A percentile compares a stretch with the other conserved stretches of the same genome.
Evolutionary conservation across 768 basidiomycete species (phyloP).

Genomic region (Crepidotus variabilis): DNA sequence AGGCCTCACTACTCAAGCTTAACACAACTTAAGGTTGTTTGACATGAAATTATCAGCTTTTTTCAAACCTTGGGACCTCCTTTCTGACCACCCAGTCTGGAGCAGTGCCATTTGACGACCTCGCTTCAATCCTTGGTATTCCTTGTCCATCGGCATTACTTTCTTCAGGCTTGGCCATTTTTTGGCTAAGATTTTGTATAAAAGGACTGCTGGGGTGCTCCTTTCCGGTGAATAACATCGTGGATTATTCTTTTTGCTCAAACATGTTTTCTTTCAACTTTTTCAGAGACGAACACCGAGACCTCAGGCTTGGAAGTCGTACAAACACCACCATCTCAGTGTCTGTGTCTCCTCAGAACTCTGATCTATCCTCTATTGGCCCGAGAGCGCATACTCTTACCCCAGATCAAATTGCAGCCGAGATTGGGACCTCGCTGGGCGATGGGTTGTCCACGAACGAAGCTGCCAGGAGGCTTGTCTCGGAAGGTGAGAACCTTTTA

Average conservation of each 20-base stretch:
- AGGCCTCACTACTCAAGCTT: too few relatives aligned
- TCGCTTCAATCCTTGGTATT: too few relatives aligned
- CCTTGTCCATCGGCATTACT: neutral
- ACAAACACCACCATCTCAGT: constrained; percentile 30
- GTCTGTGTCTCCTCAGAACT: constrained; percentile 27
- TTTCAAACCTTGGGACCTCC: too few relatives aligned
- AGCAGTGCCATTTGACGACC: too few relatives aligned
- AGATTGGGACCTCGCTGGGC: constrained; percentile 26
- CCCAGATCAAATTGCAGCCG: constrained; percentile 24
- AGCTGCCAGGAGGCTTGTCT: constrained; percentile 26
- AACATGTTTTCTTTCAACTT: neutral
- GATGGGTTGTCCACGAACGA: constrained; percentile 35
- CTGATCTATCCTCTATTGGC: constrained; percentile 26
- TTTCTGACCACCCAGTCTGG: too few relatives aligned
- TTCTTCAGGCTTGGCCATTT: neutral
- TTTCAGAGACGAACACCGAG: constrained; percentile 11
- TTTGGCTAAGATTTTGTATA: too few relatives aligned
- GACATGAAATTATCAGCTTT: too few relatives aligned
- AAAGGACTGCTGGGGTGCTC: too few relatives aligned
- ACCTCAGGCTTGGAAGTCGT: constrained; percentile 23
- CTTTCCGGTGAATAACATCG: neutral
- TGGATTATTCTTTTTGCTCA: neutral
- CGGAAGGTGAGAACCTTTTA: constrained; percentile 30
- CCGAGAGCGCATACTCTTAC: constrained; percentile 29
- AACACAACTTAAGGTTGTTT: too few relatives aligned